phyloP scores from a whole-genome alignment of 2,329 filamentous ascomycete species.

The Teratosphaeria viscida region DNA sequence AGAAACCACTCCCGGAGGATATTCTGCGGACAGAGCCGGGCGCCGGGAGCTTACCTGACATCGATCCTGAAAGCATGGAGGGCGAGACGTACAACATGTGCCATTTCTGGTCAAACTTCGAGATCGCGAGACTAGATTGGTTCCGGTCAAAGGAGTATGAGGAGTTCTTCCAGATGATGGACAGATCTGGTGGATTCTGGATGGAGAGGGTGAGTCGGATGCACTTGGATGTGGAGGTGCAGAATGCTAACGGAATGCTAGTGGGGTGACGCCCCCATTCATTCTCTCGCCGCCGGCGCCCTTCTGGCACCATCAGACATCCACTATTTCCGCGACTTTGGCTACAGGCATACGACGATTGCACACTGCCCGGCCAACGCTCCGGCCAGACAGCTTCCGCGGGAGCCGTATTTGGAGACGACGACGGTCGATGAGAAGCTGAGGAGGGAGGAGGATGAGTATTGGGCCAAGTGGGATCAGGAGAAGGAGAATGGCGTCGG shows the following conservation, averaged over 20 bases:
- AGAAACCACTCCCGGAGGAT: slow-evolving; percentile 66
- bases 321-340: slow-evolving; percentile 98
- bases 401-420: slow-evolving; percentile 57
- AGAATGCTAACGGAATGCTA: slow-evolving; percentile 28
- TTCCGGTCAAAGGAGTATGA: slow-evolving; percentile 96
- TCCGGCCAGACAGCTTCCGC: slow-evolving; percentile 71
- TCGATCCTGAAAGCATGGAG: slow-evolving; percentile 90
- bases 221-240: background rate
- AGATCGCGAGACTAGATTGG: slow-evolving; percentile 89
- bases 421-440: slow-evolving; percentile 44
- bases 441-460: slow-evolving; percentile 84
- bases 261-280: slow-evolving; percentile 98
- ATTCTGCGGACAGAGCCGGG: slow-evolving; percentile 67
- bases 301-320: slow-evolving; percentile 74
- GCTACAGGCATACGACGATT: slow-evolving; percentile 96
- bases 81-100: slow-evolving; percentile 99
- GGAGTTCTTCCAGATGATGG: slow-evolving; percentile 99
- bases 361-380: slow-evolving; percentile 97
- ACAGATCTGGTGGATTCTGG: slow-evolving; percentile 95
- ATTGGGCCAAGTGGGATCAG: slow-evolving; percentile 81
- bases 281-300: slow-evolving; percentile 87
- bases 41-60: slow-evolving; percentile 59
- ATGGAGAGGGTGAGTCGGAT: slow-evolving; percentile 71
- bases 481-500: slow-evolving; percentile 94
- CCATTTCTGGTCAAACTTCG: slow-evolving; percentile 99